Percentiles rank a stretch among this genome's conserved stretches.
Conservation (phyloP, 2,329 filamentous ascomycete species). For the Ceratocystis albifundus region DNA sequence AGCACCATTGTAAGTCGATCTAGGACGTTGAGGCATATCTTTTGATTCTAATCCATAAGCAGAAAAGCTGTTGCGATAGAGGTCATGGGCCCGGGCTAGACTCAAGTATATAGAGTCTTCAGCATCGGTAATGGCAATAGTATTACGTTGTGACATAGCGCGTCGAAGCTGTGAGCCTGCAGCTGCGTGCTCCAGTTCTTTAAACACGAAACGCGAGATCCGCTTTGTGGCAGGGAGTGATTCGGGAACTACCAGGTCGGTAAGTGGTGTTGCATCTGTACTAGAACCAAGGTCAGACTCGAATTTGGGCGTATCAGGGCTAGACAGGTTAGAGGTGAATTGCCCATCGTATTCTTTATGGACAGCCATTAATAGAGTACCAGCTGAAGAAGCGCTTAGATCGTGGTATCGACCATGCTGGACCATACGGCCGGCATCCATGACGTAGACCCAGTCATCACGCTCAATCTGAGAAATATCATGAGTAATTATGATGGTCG, state of each 20-base stretch:
- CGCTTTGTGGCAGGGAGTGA: neutral
- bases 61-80: neutral
- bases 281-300: neutral
- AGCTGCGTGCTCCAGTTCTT: constrained; percentile 8
- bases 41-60: neutral
- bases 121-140: neutral
- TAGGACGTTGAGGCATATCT: neutral
- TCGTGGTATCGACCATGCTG: constrained; percentile 32
- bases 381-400: neutral
- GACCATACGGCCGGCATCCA: constrained; percentile 57
- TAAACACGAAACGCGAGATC: constrained; percentile 4
- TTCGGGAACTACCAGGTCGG: neutral
- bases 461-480: constrained; percentile 64
- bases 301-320: neutral
- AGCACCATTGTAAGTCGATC: neutral
- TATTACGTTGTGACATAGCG: neutral
- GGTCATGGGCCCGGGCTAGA: neutral
- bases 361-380: neutral
- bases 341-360: neutral
- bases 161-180: neutral
- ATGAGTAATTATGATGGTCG: constrained; percentile 88
- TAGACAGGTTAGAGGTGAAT: neutral
- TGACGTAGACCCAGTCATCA: constrained; percentile 66
- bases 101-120: neutral
- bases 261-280: neutral